Conservation (phyloP, 441 rosid genomes). For the Hypseocharis bilobata region DNA sequence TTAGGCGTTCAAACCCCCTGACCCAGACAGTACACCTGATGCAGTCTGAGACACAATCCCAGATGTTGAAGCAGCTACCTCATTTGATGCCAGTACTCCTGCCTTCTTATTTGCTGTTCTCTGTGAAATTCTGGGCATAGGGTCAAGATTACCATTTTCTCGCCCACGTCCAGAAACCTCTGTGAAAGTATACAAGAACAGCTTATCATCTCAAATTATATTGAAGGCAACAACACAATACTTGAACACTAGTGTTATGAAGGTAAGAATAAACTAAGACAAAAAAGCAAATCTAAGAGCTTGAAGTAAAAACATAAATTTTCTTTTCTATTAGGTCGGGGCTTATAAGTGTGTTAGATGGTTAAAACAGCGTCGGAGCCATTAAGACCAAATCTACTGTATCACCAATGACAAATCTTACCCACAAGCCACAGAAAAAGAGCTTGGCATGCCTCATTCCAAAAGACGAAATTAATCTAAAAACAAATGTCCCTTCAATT, state of each 20-base stretch:
- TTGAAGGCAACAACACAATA: not conserved
- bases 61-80: conserved; percentile 60
- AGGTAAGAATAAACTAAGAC: not conserved
- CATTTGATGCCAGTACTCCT: conserved; percentile 38
- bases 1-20: conserved; percentile 90
- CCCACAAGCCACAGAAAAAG: not conserved
- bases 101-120: conserved; percentile 54
- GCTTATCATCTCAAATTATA: not conserved
- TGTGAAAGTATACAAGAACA: conserved; percentile 30
- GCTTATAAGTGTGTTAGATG: not conserved
- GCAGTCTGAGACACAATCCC: conserved; percentile 85
- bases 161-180: conserved; percentile 75
- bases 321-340: no score
- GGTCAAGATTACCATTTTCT: conserved; percentile 62
- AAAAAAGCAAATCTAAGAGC: not conserved
- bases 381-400: not conserved
- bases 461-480: no score
- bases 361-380: not conserved
- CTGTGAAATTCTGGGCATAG: conserved; percentile 46
- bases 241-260: not conserved
- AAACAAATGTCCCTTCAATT: not conserved
- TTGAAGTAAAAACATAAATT: not conserved
- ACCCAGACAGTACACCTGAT: conserved; percentile 87
- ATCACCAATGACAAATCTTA: not conserved
- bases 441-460: no score